These are phyloP conservation scores for Persicaria tinctoria DNA, from an alignment of 148 eudicot species.

Conservation along the genomic window DNA sequence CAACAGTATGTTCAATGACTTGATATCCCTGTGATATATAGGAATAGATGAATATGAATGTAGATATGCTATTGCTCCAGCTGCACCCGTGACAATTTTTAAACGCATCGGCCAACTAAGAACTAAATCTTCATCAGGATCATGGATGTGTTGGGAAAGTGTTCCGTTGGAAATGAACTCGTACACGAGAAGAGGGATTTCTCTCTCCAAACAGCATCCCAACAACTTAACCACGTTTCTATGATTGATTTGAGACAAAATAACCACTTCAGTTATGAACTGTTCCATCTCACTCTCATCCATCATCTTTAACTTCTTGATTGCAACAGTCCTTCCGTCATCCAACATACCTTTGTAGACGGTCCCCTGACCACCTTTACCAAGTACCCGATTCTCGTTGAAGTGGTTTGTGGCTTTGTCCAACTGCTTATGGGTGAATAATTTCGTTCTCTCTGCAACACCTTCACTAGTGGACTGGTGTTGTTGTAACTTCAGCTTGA, in stretches of 20 bases:
- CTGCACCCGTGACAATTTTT: slow-evolving; percentile 19
- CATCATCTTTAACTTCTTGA: background rate
- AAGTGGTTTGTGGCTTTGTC: background rate
- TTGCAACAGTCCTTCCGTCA: background rate
- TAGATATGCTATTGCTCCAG: slow-evolving; percentile 27
- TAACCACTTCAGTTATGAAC: slow-evolving; percentile 8
- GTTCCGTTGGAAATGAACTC: slow-evolving; percentile 14
- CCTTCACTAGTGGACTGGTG: background rate
- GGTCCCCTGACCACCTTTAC: background rate
- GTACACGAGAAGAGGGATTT: slow-evolving; percentile 17
- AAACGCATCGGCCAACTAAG: slow-evolving; percentile 20
- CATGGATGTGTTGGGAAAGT: slow-evolving; percentile 12
- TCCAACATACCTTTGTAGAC: background rate
- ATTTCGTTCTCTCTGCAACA: background rate
- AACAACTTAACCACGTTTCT: slow-evolving; percentile 15
- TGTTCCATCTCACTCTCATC: background rate
- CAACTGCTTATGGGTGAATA: background rate
- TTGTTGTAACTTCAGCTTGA: background rate
- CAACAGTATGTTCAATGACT: slow-evolving; percentile 15
- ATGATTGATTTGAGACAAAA: slow-evolving; percentile 16
- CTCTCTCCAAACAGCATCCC: slow-evolving; percentile 29
- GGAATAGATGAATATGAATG: slow-evolving; percentile 23
- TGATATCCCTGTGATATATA: slow-evolving; percentile 24
- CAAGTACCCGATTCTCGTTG: background rate
- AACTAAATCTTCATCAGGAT: background rate